A percentile compares a stretch with the other conserved stretches of the same genome.
Evolutionary conservation across 495 filamentous ascomycete genomes (phyloP).

Genomic region (Penicillium turbatum): DNA sequence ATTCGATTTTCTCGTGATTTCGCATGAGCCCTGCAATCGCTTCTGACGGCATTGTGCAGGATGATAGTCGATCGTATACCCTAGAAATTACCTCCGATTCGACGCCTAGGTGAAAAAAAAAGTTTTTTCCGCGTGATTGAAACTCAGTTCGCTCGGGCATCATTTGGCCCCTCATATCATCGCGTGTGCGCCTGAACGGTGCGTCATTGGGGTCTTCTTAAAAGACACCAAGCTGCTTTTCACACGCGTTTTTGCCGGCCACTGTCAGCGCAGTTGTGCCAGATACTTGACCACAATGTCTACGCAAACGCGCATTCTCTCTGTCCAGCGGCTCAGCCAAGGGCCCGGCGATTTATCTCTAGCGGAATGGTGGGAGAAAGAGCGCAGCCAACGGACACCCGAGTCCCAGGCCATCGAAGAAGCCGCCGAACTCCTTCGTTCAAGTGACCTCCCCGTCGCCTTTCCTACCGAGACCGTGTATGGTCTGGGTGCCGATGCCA

Average conservation of each 20-base stretch:
- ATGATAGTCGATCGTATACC: constrained; percentile 14
- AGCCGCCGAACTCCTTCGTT: constrained; percentile 59
- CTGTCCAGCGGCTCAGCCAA: constrained; percentile 41
- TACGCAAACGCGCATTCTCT: constrained; percentile 35
- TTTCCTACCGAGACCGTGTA: constrained; percentile 99
- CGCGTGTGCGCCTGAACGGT: constrained; percentile 17
- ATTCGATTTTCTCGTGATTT: constrained; percentile 8
- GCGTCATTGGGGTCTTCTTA: constrained; percentile 21
- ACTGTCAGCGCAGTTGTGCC: constrained; percentile 30
- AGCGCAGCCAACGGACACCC: constrained; percentile 32
- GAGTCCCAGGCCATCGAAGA: constrained; percentile 40
- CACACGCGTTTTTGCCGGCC: constrained; percentile 32
- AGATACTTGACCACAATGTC: constrained; percentile 26
- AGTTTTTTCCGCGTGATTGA: not conserved
- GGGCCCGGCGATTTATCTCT: constrained; percentile 38
- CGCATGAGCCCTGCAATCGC: constrained; percentile 1
- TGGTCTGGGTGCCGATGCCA: constrained; percentile 92
- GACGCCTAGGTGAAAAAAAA: not conserved
- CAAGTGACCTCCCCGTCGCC: constrained; percentile 70
- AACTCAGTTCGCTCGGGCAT: constrained; percentile 14
- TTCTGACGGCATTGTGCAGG: constrained; percentile 6
- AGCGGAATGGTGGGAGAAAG: constrained; percentile 45
- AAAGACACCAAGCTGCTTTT: constrained; percentile 32
- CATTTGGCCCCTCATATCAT: constrained; percentile 14
- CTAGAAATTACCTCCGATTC: not conserved